phyloP scores from a whole-genome alignment of 2,329 filamentous ascomycete genomes.

The Fusarium sp. region DNA sequence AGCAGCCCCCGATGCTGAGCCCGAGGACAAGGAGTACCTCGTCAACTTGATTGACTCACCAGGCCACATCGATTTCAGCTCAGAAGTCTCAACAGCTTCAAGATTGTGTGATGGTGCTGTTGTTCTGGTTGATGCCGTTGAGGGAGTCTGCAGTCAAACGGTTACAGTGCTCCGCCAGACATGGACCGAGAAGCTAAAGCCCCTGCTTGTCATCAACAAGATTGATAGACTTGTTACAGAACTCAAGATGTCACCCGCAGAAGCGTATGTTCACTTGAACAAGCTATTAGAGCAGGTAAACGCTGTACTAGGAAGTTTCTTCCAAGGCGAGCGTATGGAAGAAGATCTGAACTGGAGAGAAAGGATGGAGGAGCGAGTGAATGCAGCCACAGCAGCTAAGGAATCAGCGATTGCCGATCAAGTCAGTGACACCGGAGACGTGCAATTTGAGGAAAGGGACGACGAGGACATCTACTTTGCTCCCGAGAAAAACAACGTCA shows the following conservation, averaged over 20 bases:
- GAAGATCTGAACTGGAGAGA: conserved; percentile 97
- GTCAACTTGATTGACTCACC: conserved; percentile 99
- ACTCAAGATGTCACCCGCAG: conserved; percentile 89
- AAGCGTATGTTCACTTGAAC: conserved; percentile 90
- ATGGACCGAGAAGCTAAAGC: conserved; percentile 96
- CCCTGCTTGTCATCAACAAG: conserved; percentile 96
- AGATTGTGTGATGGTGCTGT: conserved; percentile 94
- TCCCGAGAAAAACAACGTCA: conserved; percentile 98
- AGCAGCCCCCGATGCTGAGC: conserved; percentile 73
- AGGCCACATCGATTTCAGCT: conserved; percentile 98
- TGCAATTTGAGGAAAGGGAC: conserved; percentile 88
- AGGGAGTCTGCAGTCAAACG: conserved; percentile 98
- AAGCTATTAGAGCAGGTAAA: conserved; percentile 96
- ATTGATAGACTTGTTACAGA: conserved; percentile 96
- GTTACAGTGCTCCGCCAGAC: conserved; percentile 95
- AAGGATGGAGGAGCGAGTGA: conserved; percentile 87
- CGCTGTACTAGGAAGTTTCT: conserved; percentile 96
- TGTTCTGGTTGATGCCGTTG: conserved; percentile 94
- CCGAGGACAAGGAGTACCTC: conserved; percentile 87
- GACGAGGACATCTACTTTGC: conserved; percentile 99
- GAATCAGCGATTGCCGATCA: conserved; percentile 63
- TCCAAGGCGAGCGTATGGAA: conserved; percentile 98
- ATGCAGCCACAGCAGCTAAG: conserved; percentile 75
- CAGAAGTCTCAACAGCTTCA: conserved; percentile 96
- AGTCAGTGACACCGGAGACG: conserved; percentile 67